Conservation (phyloP, 2,329 filamentous ascomycete species). For the Talaromyces verruculosus region DNA sequence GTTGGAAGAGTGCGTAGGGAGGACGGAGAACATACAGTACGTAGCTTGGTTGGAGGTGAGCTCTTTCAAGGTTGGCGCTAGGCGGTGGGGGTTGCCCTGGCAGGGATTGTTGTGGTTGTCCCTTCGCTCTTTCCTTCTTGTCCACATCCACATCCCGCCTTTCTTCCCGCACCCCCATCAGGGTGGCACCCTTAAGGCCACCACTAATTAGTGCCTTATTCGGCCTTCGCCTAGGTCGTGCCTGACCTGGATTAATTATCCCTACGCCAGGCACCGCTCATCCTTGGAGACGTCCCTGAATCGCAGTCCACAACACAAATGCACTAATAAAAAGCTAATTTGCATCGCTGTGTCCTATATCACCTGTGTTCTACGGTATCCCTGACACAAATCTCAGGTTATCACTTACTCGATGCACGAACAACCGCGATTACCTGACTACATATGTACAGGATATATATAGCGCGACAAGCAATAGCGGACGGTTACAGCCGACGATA, state of each 20-base stretch:
- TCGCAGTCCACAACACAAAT: not conserved
- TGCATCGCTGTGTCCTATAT: not conserved
- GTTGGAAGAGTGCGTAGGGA: not conserved
- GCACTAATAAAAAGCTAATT: not conserved
- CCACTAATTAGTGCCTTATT: not conserved
- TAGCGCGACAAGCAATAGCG: not conserved
- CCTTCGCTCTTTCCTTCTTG: not conserved
- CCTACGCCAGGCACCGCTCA: not conserved
- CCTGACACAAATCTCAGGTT: not conserved
- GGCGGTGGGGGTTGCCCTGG: not conserved
- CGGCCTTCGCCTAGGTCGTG: not conserved
- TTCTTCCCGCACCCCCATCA: not conserved
- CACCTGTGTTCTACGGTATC: not conserved
- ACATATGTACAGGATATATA: not conserved
- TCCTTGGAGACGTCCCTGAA: not conserved
- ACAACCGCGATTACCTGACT: not conserved
- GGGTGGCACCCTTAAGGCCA: not conserved
- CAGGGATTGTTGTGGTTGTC: not conserved
- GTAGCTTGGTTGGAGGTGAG: not conserved
- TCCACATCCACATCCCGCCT: not conserved
- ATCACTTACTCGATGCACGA: not conserved
- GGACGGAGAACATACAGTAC: too few species aligned
- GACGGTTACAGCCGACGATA: not conserved
- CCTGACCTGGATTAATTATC: not conserved
- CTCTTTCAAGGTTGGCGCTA: not conserved